These are phyloP conservation scores for Agaricus blazei DNA, from an alignment of 768 basidiomycete genomes.

Conservation along the genomic window DNA sequence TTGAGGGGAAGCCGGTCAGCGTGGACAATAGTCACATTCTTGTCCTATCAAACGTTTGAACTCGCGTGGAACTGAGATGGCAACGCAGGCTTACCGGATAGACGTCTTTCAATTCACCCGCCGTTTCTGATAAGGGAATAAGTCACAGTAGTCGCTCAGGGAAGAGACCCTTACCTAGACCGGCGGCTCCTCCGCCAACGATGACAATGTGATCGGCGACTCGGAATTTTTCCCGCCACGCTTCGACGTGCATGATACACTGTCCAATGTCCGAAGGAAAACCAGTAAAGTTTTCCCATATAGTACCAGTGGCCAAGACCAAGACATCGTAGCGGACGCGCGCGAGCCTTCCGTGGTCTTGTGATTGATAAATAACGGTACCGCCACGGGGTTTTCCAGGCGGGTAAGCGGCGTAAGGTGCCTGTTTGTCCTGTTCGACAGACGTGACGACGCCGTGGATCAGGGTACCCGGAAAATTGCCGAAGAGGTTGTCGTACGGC, in stretches of 20 bases:
- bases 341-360: background rate
- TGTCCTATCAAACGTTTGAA: slow-evolving; percentile 19
- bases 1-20: slow-evolving; percentile 42
- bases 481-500: slow-evolving; percentile 18
- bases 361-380: background rate
- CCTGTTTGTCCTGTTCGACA: slow-evolving; percentile 19
- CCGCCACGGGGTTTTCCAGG: slow-evolving; percentile 25
- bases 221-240: slow-evolving; percentile 19
- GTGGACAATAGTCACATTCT: slow-evolving; percentile 55
- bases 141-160: background rate
- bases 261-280: slow-evolving; percentile 20
- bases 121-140: slow-evolving; percentile 13
- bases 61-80: background rate
- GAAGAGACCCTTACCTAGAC: slow-evolving; percentile 16
- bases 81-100: slow-evolving; percentile 16
- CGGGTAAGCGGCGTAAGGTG: slow-evolving; percentile 34
- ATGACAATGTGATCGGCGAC: slow-evolving; percentile 20
- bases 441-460: slow-evolving; percentile 28
- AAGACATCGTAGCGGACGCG: slow-evolving; percentile 37
- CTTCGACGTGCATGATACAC: slow-evolving; percentile 14
- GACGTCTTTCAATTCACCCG: slow-evolving; percentile 21
- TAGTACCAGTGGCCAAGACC: slow-evolving; percentile 49
- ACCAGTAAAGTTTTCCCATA: slow-evolving; percentile 36
- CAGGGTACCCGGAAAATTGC: slow-evolving; percentile 25
- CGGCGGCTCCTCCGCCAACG: slow-evolving; percentile 24